phyloP scores from a whole-genome alignment of 495 filamentous ascomycete species.

The Talaromyces ruber region DNA sequence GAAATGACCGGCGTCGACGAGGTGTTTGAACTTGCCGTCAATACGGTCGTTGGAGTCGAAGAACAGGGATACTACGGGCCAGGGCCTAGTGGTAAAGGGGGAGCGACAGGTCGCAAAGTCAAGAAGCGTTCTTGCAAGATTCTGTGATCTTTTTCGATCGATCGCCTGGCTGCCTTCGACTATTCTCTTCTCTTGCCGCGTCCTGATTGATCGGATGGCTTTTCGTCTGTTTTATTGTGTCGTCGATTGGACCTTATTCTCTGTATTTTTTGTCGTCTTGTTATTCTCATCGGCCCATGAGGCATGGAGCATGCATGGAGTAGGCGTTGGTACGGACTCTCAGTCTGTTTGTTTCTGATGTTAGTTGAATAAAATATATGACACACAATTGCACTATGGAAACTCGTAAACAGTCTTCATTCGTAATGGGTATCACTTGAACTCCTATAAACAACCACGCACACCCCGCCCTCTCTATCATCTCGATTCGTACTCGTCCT shows the following conservation, averaged over 20 bases:
- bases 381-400: background rate
- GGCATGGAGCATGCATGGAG: conserved; percentile 35
- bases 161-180: conserved; percentile 3
- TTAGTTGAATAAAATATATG: background rate
- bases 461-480: background rate
- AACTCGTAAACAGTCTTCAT: background rate
- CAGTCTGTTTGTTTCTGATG: conserved; percentile 7
- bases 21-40: conserved; percentile 84
- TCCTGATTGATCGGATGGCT: conserved; percentile 14
- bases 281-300: conserved; percentile 8
- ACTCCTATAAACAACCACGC: background rate
- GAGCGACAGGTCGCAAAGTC: conserved; percentile 25
- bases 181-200: conserved; percentile 14
- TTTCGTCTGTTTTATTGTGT: conserved; percentile 12
- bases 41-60: conserved; percentile 61
- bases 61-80: conserved; percentile 28
- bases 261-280: conserved; percentile 9
- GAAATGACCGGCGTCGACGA: conserved; percentile 94
- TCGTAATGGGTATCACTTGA: background rate
- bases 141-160: conserved; percentile 37
- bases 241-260: conserved; percentile 4
- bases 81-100: conserved; percentile 25
- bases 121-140: conserved; percentile 71
- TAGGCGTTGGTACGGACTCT: conserved; percentile 22
- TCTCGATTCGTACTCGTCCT: background rate